phyloP scores from a whole-genome alignment of 257 asterid species.

The Perilla frutescens region DNA sequence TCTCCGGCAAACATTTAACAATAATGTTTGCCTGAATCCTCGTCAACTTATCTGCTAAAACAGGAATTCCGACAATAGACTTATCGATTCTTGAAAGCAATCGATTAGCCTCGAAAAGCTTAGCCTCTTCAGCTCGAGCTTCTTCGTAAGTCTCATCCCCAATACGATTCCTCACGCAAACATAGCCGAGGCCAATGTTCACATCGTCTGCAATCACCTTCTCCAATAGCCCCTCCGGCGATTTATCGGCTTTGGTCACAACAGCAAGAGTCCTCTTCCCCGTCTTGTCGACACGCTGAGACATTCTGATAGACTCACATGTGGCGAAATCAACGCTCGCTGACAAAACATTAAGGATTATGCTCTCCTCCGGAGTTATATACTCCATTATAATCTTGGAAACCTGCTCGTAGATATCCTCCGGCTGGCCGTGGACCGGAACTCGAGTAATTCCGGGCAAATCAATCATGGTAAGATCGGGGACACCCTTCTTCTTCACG shows the following conservation, averaged over 20 bases:
- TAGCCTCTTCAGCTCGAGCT: conserved; percentile 12
- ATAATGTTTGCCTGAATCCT: conserved; percentile 46
- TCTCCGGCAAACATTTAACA: conserved; percentile 43
- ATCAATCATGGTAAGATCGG: conserved; percentile 52
- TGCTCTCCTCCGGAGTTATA: conserved; percentile 29
- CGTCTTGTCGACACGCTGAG: conserved; percentile 39
- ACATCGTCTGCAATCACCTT: conserved; percentile 26
- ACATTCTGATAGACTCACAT: conserved; percentile 14
- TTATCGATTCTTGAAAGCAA: neutral
- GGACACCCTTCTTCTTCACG: conserved; percentile 51
- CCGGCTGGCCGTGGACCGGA: conserved; percentile 49
- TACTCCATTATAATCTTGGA: conserved; percentile 5
- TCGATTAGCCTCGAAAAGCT: conserved; percentile 18
- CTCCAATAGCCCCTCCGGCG: conserved; percentile 48
- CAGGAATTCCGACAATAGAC: conserved; percentile 34
- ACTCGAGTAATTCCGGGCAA: conserved; percentile 52
- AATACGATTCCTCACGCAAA: conserved; percentile 1
- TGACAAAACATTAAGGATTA: conserved; percentile 3
- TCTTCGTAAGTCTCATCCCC: conserved; percentile 28
- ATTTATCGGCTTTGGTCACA: conserved; percentile 46
- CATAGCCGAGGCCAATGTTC: conserved; percentile 3
- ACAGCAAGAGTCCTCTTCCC: conserved; percentile 54
- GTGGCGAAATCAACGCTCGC: conserved; percentile 36
- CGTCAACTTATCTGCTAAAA: conserved; percentile 41
- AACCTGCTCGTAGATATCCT: conserved; percentile 26